phyloP scores from a whole-genome alignment of 2,329 filamentous ascomycete genomes.

The Claviceps capensis region DNA sequence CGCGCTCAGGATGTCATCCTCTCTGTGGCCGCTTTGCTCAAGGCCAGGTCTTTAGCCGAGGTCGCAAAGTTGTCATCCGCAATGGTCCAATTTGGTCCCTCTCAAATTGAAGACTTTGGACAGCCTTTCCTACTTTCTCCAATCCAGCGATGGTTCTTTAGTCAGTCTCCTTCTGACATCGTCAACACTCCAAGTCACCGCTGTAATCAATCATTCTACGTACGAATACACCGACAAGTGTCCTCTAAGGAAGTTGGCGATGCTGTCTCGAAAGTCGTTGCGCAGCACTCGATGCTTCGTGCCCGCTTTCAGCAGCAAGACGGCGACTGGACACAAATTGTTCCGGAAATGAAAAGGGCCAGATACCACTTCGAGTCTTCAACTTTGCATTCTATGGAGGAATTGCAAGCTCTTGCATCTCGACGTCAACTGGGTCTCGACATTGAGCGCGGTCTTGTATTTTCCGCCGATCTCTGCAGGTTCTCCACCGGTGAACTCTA shows the following conservation, averaged over 20 bases:
- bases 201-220: constrained; percentile 2
- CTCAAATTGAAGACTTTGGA: constrained; percentile 1
- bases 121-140: constrained; percentile 1
- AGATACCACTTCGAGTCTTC: not conserved
- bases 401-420: not conserved
- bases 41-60: constrained; percentile 1
- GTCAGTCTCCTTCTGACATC: not conserved
- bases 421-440: not conserved
- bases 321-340: not conserved
- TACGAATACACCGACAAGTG: not conserved
- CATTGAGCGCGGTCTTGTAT: not conserved
- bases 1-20: constrained; percentile 17
- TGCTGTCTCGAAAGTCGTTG: constrained; percentile 2
- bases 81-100: not conserved
- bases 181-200: not conserved
- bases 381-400: not conserved
- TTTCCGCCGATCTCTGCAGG: constrained; percentile 4
- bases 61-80: not conserved
- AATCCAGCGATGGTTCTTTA: constrained; percentile 6
- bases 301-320: constrained; percentile 2
- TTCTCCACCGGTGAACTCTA: constrained; percentile 9
- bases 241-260: not conserved
- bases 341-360: not conserved
- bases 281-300: constrained; percentile 6
- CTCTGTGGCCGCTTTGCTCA: constrained; percentile 11